Conservation (phyloP, 148 eudicot species). For the Tetragonia tetragonoides region DNA sequence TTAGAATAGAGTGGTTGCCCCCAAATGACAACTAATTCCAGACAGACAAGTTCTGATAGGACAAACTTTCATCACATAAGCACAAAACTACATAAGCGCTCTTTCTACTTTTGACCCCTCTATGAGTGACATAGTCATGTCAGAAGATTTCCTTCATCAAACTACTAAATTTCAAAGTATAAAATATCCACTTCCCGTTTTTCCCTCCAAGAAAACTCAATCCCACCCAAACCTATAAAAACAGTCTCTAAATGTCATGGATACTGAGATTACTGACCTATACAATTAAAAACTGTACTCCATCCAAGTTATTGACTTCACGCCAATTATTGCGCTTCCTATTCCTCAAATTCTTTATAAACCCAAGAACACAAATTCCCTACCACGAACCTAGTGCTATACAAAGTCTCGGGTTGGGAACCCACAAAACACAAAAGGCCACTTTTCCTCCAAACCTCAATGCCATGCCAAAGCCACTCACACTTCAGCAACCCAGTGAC, state of each 20-base stretch:
- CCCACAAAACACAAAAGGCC: not conserved
- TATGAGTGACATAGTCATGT: too few species aligned
- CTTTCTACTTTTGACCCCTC: too few species aligned
- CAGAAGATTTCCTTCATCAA: too few species aligned
- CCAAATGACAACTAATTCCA: too few species aligned
- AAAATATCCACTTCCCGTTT: not conserved
- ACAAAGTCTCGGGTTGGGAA: not conserved
- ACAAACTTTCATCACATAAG: too few species aligned
- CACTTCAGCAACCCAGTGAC: not conserved
- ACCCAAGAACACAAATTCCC: not conserved
- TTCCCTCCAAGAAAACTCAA: not conserved
- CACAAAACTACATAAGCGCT: too few species aligned
- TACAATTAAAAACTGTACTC: not conserved
- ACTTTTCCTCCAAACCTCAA: not conserved
- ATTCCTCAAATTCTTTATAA: not conserved
- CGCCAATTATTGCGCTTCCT: not conserved
- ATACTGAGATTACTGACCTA: too few species aligned
- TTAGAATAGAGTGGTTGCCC: too few species aligned
- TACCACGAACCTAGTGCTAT: not conserved
- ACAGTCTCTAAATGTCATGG: not conserved
- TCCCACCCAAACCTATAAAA: not conserved
- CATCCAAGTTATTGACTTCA: not conserved
- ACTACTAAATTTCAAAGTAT: not conserved
- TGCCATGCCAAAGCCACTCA: not conserved
- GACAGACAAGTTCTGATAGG: too few species aligned